Evolutionary conservation across 192 early-diverging fungal species (phyloP).

Genomic region (Coemansia sp.): DNA sequence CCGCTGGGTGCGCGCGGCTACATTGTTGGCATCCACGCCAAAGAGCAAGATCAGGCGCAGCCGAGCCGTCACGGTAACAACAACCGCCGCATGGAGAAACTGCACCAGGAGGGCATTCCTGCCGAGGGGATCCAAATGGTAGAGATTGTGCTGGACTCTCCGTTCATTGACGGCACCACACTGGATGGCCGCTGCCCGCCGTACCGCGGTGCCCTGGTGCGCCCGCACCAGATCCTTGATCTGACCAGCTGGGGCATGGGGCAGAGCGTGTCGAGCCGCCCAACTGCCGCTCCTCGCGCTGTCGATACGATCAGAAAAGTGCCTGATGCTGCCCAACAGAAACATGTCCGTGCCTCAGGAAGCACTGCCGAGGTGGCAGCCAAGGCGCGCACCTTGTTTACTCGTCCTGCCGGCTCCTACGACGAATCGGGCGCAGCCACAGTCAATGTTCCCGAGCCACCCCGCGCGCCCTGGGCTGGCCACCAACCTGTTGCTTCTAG

Average conservation of each 20-base stretch:
- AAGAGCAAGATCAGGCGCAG: slow-evolving; percentile 9
- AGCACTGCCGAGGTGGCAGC: slow-evolving; percentile 20
- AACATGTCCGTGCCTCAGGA: neutral
- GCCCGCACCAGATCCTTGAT: slow-evolving; percentile 67
- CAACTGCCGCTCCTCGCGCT: slow-evolving; percentile 17
- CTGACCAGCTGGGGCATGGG: slow-evolving; percentile 55
- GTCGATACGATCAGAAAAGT: slow-evolving; percentile 29
- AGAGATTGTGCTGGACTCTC: slow-evolving; percentile 85
- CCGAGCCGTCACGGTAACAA: slow-evolving; percentile 4
- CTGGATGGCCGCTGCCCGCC: slow-evolving; percentile 78
- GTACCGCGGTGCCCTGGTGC: slow-evolving; percentile 70
- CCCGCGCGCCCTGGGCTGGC: slow-evolving; percentile 33
- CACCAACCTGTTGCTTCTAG: neutral
- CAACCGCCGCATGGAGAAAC: slow-evolving; percentile 64
- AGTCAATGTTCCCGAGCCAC: slow-evolving; percentile 38
- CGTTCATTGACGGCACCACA: slow-evolving; percentile 75
- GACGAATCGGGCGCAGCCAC: neutral
- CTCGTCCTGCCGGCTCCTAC: neutral
- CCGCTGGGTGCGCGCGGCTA: slow-evolving; percentile 82
- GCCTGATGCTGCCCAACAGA: slow-evolving; percentile 9
- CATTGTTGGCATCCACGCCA: slow-evolving; percentile 68
- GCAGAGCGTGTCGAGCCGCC: slow-evolving; percentile 15
- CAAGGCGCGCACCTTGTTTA: slow-evolving; percentile 10
- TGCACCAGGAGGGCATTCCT: slow-evolving; percentile 51
- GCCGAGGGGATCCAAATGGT: slow-evolving; percentile 62